These are phyloP conservation scores for Glaciozyma martinii DNA, from an alignment of 768 basidiomycete genomes.

Conservation along the genomic window DNA sequence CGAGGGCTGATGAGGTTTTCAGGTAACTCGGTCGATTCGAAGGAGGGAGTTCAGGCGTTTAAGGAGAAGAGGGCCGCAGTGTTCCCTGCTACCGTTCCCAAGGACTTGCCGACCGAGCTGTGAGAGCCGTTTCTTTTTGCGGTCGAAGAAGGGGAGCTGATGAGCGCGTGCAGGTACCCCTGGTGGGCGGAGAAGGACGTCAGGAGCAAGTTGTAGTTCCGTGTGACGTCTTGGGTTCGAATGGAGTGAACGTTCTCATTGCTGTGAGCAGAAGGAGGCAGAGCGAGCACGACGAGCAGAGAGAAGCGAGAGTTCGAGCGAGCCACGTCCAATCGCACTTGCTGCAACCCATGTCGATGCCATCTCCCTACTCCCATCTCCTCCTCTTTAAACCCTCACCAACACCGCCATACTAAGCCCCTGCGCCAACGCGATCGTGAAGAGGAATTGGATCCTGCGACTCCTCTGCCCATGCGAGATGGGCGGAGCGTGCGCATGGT, in stretches of 20 bases:
- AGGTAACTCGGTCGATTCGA: not conserved
- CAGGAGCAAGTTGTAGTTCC: constrained; percentile 3
- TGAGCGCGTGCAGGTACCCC: not conserved
- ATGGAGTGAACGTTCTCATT: too few species aligned
- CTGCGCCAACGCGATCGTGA: constrained; percentile 73
- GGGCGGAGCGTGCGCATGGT: constrained; percentile 17
- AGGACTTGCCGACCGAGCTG: constrained; percentile 5
- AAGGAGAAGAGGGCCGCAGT: not conserved
- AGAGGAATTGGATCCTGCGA: constrained; percentile 79
- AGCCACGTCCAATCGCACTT: too few species aligned
- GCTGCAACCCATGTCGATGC: too few species aligned
- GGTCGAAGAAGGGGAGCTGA: not conserved
- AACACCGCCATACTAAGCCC: constrained; percentile 76
- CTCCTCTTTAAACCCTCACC: constrained; percentile 50
- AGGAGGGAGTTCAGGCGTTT: constrained; percentile 1
- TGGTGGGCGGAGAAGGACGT: not conserved
- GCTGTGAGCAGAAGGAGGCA: too few species aligned
- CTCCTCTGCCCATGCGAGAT: constrained; percentile 70
- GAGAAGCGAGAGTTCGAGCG: too few species aligned
- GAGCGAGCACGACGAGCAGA: too few species aligned
- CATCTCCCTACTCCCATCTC: too few species aligned
- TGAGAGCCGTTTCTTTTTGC: not conserved
- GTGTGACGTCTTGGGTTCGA: too few species aligned
- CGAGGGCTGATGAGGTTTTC: too few species aligned
- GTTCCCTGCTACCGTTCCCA: not conserved